Evolutionary conservation across 2,329 filamentous ascomycete species (phyloP).

Genomic region (Moelleriella libera): DNA sequence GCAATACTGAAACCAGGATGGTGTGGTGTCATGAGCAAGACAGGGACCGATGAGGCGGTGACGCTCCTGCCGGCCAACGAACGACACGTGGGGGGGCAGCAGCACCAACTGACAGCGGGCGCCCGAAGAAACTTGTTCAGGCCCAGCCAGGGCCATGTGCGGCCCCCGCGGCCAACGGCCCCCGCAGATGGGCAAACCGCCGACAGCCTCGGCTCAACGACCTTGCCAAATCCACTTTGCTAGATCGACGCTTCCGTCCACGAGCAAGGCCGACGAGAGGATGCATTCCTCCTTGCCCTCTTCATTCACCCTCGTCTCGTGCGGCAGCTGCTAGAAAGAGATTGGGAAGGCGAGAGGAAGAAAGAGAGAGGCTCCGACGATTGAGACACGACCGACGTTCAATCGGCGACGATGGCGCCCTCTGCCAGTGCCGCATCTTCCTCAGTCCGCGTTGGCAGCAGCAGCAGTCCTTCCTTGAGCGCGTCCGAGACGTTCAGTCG

Average conservation of each 20-base stretch:
- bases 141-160: too few relatives aligned
- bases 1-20: too few relatives aligned
- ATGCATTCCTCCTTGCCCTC: neutral
- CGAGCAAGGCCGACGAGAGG: neutral
- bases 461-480: slow-evolving; percentile 27
- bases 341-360: neutral
- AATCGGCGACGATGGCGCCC: neutral
- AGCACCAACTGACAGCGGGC: too few relatives aligned
- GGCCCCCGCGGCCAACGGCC: neutral
- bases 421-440: neutral
- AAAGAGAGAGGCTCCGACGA: neutral
- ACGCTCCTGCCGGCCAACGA: too few relatives aligned
- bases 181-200: neutral
- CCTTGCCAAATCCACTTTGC: neutral
- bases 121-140: too few relatives aligned
- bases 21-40: too few relatives aligned
- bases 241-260: neutral
- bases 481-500: slow-evolving; percentile 31
- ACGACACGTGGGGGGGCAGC: too few relatives aligned
- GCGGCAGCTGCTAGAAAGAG: neutral
- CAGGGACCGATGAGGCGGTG: too few relatives aligned
- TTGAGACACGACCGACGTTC: neutral
- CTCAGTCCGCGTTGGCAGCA: neutral
- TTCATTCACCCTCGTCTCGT: neutral
- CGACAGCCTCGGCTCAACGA: slow-evolving; percentile 2